These are phyloP conservation scores for Bruguiera parviflora DNA, from an alignment of 345 rosid genomes.

Conservation along the genomic window DNA sequence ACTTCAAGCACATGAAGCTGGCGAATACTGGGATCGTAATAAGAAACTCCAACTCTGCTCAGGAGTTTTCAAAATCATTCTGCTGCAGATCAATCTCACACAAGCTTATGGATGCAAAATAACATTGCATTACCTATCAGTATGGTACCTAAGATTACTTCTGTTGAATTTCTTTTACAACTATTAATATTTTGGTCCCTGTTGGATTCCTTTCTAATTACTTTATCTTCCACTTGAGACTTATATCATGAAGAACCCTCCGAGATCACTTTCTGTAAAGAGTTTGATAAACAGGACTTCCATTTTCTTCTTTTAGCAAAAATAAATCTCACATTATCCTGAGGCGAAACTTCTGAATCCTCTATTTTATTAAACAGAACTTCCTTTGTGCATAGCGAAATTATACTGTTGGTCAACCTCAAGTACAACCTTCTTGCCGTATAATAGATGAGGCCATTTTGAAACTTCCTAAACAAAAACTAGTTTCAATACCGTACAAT, in stretches of 20 bases:
- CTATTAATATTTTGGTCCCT: background rate
- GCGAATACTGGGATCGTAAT: constrained; percentile 74
- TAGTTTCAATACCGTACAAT: background rate
- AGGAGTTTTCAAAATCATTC: background rate
- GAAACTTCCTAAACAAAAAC: background rate
- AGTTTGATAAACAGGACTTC: background rate
- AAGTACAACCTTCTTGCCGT: too few relatives aligned
- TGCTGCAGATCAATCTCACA: background rate
- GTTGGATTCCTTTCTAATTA: background rate
- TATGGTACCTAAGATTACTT: too few relatives aligned
- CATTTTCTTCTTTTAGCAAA: background rate
- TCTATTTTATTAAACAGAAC: too few relatives aligned
- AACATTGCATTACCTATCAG: background rate
- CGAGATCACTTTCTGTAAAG: background rate
- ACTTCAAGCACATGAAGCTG: constrained; percentile 88
- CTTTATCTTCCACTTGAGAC: background rate
- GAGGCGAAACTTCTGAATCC: too few relatives aligned
- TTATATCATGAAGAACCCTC: background rate
- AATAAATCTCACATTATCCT: too few relatives aligned
- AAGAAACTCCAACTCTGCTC: constrained; percentile 78
- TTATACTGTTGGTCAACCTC: too few relatives aligned
- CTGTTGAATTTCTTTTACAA: background rate
- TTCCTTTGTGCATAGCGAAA: too few relatives aligned
- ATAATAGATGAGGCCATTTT: too few relatives aligned
- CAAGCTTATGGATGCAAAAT: background rate